These are phyloP conservation scores for Citrullus mucosospermus DNA, from an alignment of 306 rosid genomes.

Conservation along the genomic window DNA sequence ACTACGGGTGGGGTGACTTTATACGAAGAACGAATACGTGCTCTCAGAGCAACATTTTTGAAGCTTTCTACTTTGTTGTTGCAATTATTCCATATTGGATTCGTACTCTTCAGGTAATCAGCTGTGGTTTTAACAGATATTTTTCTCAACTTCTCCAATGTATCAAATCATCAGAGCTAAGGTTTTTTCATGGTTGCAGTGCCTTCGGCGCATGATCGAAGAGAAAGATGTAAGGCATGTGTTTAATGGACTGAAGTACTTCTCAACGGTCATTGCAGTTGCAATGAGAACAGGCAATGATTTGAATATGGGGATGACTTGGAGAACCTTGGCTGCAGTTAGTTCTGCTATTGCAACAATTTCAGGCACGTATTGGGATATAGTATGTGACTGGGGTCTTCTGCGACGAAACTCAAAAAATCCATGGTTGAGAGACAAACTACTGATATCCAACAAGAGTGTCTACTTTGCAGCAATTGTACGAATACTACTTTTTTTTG, in stretches of 20 bases:
- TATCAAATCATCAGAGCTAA: background rate
- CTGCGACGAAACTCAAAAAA: slow-evolving; percentile 31
- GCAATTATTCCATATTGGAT: slow-evolving; percentile 66
- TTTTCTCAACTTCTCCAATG: background rate
- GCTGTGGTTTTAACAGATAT: background rate
- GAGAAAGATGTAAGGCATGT: slow-evolving; percentile 33
- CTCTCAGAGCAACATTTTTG: slow-evolving; percentile 24
- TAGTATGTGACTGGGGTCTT: slow-evolving; percentile 52
- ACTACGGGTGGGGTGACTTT: slow-evolving; percentile 60
- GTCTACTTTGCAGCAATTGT: slow-evolving; percentile 20
- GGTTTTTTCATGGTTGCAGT: slow-evolving; percentile 14
- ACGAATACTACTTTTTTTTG: background rate
- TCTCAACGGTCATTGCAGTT: slow-evolving; percentile 36
- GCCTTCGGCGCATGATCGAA: slow-evolving; percentile 39
- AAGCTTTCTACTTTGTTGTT: slow-evolving; percentile 44
- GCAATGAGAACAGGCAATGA: slow-evolving; percentile 33
- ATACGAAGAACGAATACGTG: slow-evolving; percentile 52
- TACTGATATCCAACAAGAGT: slow-evolving; percentile 27
- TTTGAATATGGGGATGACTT: slow-evolving; percentile 12
- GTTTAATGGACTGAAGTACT: slow-evolving; percentile 31
- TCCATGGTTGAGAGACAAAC: slow-evolving; percentile 71
- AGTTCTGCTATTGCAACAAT: slow-evolving; percentile 31
- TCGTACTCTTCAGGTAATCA: slow-evolving; percentile 57
- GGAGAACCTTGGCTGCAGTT: slow-evolving; percentile 22
- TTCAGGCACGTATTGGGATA: slow-evolving; percentile 40